Base-by-base conservation (phyloP, 2,329 filamentous ascomycete genomes). In the Neonectria magnoliae region DNA sequence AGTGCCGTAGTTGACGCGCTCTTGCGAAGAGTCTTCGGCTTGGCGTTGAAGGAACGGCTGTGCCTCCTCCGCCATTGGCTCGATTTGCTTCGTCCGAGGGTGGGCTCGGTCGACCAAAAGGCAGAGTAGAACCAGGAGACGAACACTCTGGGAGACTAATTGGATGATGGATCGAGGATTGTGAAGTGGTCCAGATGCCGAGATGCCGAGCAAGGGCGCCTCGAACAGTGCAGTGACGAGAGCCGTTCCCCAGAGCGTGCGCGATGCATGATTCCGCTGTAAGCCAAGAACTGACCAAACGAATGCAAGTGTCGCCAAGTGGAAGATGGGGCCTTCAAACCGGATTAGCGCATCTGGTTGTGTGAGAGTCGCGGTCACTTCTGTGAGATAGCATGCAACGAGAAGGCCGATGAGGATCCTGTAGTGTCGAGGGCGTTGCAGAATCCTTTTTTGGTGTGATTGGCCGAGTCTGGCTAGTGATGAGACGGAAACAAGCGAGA, bases 1-100 rank as follows among this genome's bases (percentile, higher is more conserved):
- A 0, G 68, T 73, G 1, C 71, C 68, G 11, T 73, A 73, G 9
- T 44, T 52, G 11, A 59, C 11, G 13, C 22, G 50, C 0, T 11
- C 51, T 1, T 25, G 47, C 3, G 60, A 18, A 5, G 14, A 42
- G 2, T 44, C 22, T 2, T 50, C 47, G 5, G 64, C 1, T 29
- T 57, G 48, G n/a, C 25, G 18, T 0, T 20, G 58, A 0, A 73
- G 64, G 11, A 73, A 71, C 0, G 71, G 71, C 0, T 58, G 59
- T 0, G 68, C 52, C 7, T 73, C 71, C 9, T 70, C 67, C 45
- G 4, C 31, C 16, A 4, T 33, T 38, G 41, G 41, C 52, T 50
- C 36, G 16, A 3, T 22, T 29, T 27, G 9, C 25, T 18, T 50
- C 4, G 11, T 16, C 3, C n/a, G 44, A 20, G 27, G 9, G 10